These are phyloP conservation scores for Pneumocystis canis DNA, from an alignment of 1,139 yeast genomes.

Conservation along the genomic window DNA sequence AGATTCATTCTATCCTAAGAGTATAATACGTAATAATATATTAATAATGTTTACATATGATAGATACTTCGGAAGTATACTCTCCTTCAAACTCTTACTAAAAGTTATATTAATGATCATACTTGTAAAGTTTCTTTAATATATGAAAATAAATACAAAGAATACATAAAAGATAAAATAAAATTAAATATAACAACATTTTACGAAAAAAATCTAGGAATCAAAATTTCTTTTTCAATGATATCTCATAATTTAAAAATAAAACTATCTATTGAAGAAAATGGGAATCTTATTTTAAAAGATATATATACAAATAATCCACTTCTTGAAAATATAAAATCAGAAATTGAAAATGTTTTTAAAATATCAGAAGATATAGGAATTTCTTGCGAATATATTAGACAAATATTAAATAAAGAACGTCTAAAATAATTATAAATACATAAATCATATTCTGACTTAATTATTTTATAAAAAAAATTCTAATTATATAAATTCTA, in stretches of 20 bases:
- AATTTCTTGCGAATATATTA: background rate
- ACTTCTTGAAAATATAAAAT: background rate
- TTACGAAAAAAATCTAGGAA: background rate
- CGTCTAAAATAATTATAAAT: background rate
- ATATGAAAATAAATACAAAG: background rate
- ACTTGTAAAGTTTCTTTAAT: background rate
- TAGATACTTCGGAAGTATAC: background rate
- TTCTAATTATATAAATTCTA: too few species aligned
- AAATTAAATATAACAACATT: background rate
- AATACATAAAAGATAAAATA: background rate
- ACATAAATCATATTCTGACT: too few species aligned
- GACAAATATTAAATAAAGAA: background rate
- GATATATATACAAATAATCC: background rate
- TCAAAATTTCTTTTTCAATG: background rate
- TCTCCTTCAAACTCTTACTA: background rate
- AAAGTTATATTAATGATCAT: background rate
- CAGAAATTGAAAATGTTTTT: background rate
- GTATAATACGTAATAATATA: background rate
- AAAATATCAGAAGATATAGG: background rate
- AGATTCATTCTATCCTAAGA: background rate
- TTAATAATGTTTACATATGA: background rate
- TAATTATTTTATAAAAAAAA: too few species aligned
- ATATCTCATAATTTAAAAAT: background rate
- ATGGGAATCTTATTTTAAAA: background rate
- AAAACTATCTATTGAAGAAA: background rate